Evolutionary conservation across 176 grass and related monocot genomes (phyloP).

Genomic region (Hsuehochloa calcarea): DNA sequence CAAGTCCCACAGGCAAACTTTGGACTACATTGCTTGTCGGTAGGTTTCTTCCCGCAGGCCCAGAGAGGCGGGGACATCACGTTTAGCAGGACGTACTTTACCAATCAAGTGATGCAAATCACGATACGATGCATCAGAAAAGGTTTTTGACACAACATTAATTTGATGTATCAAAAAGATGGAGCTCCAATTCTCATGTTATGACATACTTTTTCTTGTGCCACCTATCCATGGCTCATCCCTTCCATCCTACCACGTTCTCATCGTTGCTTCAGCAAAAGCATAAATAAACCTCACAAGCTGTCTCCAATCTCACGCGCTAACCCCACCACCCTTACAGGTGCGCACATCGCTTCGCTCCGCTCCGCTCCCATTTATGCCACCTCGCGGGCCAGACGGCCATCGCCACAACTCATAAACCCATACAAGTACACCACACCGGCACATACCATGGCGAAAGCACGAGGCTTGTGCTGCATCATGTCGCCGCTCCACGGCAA

Average conservation of each 20-base stretch:
- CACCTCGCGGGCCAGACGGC: slow-evolving; percentile 10
- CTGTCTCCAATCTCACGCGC: slow-evolving; percentile 37
- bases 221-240: not conserved
- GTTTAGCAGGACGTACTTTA: no score
- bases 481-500: slow-evolving; percentile 34
- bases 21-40: no score
- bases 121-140: no score
- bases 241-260: slow-evolving; percentile 55
- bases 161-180: no score
- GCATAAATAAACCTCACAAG: not conserved
- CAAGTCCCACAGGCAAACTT: no score
- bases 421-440: not conserved
- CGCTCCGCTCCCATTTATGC: slow-evolving; percentile 31
- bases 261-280: not conserved
- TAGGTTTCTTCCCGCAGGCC: no score
- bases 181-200: no score
- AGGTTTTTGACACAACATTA: no score
- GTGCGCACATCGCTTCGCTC: slow-evolving; percentile 30
- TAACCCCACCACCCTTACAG: not conserved
- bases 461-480: slow-evolving; percentile 49
- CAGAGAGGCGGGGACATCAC: no score
- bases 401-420: not conserved
- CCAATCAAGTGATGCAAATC: no score
- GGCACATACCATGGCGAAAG: slow-evolving; percentile 32
- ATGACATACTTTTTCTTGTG: not conserved